Evolutionary conservation across 2,329 filamentous ascomycete genomes (phyloP).

Genomic region (Meredithiella fracta): DNA sequence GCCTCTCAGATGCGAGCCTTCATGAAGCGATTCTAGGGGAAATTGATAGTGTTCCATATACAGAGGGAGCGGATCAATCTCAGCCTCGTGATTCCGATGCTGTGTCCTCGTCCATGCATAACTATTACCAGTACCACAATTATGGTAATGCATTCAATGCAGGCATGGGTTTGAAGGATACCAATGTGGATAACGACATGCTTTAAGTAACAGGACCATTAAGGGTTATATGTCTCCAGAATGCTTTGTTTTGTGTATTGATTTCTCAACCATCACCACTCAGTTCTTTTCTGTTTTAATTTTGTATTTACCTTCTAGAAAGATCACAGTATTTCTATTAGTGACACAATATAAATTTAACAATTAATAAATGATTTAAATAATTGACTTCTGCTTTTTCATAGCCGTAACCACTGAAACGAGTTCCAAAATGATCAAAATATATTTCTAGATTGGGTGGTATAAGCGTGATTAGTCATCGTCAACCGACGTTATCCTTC

Average conservation of each 20-base stretch:
- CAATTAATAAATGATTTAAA: too few relatives aligned
- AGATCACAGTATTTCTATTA: constrained; percentile 1
- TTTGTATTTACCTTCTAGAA: background rate
- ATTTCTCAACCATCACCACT: background rate
- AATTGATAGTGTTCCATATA: background rate
- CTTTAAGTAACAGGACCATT: background rate
- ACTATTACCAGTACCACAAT: background rate
- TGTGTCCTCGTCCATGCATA: background rate
- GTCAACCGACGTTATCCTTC: background rate
- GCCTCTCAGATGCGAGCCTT: background rate
- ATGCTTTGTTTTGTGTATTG: too few relatives aligned
- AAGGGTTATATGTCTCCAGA: too few relatives aligned
- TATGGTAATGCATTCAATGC: background rate
- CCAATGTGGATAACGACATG: background rate
- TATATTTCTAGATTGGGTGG: background rate
- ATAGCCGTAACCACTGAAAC: too few relatives aligned
- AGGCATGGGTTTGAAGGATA: background rate
- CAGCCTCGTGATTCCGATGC: too few relatives aligned
- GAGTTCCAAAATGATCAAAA: too few relatives aligned
- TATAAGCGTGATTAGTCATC: background rate
- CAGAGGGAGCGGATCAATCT: background rate
- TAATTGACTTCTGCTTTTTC: too few relatives aligned
- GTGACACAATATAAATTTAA: too few relatives aligned
- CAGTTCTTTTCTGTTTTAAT: too few relatives aligned
- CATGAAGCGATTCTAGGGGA: background rate